phyloP scores from a whole-genome alignment of 2,329 filamentous ascomycete species.

The Claviceps paspali region DNA sequence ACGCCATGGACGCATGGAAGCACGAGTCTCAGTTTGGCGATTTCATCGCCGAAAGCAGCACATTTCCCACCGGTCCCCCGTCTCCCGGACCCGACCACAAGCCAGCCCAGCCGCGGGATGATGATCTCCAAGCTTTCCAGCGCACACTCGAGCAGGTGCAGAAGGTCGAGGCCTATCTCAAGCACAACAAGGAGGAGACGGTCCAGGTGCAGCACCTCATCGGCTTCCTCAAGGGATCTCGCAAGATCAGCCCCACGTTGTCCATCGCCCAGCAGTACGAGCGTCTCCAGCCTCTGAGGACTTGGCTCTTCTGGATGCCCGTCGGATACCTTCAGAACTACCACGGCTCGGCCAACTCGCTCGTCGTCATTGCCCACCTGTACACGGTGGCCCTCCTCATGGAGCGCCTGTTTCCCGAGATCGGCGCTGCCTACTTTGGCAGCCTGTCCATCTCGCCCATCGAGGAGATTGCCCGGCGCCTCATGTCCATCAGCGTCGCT shows the following conservation, averaged over 20 bases:
- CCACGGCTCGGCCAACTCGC: constrained; percentile 57
- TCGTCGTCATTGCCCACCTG: constrained; percentile 79
- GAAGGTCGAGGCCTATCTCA: constrained; percentile 52
- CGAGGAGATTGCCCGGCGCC: constrained; percentile 68
- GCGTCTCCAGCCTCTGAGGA: constrained; percentile 71
- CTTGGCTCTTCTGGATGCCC: constrained; percentile 94
- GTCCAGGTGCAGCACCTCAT: constrained; percentile 55
- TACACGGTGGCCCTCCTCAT: constrained; percentile 79
- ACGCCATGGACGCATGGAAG: constrained; percentile 84
- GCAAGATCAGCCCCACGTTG: constrained; percentile 53
- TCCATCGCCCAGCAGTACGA: constrained; percentile 77
- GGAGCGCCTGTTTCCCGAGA: constrained; percentile 82
- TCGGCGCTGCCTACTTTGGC: constrained; percentile 78
- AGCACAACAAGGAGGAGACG: constrained; percentile 53
- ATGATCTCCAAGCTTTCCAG: constrained; percentile 55
- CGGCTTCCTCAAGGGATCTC: constrained; percentile 56
- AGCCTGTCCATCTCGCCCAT: constrained; percentile 66
- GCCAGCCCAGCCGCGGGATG: constrained; percentile 47
- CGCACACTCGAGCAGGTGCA: constrained; percentile 51
- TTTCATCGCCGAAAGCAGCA: constrained; percentile 67
- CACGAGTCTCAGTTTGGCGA: constrained; percentile 76
- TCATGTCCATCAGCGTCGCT: constrained; percentile 52
- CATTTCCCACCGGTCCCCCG: constrained; percentile 50
- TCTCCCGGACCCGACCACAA: constrained; percentile 47
- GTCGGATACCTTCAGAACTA: constrained; percentile 68